Evolutionary conservation across 1,139 yeast genomes (phyloP).

Genomic region (Suhomyces ambrosiae): DNA sequence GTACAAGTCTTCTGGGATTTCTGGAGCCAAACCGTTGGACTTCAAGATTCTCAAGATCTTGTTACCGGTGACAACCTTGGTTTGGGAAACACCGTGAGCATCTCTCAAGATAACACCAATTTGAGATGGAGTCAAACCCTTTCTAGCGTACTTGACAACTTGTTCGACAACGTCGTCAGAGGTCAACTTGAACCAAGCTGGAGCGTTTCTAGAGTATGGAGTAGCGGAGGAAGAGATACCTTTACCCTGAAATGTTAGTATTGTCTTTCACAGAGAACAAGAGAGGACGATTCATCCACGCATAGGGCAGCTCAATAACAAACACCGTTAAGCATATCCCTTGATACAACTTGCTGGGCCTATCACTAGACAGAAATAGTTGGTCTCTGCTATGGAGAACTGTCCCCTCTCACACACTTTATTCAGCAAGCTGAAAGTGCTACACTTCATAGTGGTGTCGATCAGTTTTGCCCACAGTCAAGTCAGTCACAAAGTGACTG

Average conservation of each 20-base stretch:
- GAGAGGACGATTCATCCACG: conserved; percentile 12
- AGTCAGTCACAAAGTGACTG: conserved; percentile 20
- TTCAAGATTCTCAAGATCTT: conserved; percentile 98
- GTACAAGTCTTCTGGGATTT: conserved; percentile 99
- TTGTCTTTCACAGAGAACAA: conserved; percentile 1
- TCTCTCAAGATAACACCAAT: conserved; percentile 99
- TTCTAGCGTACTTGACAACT: conserved; percentile 98
- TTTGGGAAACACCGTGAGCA: conserved; percentile 99
- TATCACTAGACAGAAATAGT: too few species aligned
- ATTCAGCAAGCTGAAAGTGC: conserved; percentile 1
- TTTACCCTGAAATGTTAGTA: conserved; percentile 69
- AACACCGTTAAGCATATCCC: too few species aligned
- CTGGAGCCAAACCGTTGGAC: conserved; percentile 99
- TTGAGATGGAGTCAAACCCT: conserved; percentile 99
- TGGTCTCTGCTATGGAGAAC: too few species aligned
- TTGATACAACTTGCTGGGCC: background rate
- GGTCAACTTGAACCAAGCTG: conserved; percentile 98
- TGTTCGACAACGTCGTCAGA: conserved; percentile 97
- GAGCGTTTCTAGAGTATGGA: conserved; percentile 99
- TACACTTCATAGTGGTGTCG: conserved; percentile 27
- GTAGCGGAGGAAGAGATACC: conserved; percentile 99
- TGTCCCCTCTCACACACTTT: too few species aligned
- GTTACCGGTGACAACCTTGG: conserved; percentile 98
- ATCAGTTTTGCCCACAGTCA: conserved; percentile 21
- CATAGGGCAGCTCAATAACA: background rate